Evolutionary conservation across 2,329 filamentous ascomycete genomes (phyloP).

Genomic region (Colletotrichum navitas): DNA sequence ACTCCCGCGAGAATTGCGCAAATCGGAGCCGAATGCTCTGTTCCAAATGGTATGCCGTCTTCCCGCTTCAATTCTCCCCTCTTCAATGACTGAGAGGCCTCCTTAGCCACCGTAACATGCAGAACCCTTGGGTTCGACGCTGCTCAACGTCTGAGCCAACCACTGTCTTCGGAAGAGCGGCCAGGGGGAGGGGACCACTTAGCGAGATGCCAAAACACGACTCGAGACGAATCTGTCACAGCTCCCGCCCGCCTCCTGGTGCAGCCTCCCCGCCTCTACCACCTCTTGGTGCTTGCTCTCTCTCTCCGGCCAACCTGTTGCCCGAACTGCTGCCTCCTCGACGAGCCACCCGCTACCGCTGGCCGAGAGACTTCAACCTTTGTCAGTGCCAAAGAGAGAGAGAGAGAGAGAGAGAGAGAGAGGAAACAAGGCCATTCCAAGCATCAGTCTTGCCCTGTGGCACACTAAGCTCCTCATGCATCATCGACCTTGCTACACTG

Average conservation of each 20-base stretch:
- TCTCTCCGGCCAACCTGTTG: no score
- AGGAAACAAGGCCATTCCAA: neutral
- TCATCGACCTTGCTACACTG: conserved; percentile 12
- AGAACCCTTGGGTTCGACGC: conserved; percentile 18
- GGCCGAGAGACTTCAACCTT: conserved; percentile 10
- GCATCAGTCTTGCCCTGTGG: neutral
- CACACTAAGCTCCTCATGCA: conserved; percentile 20
- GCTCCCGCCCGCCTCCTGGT: conserved; percentile 37
- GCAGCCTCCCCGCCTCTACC: neutral
- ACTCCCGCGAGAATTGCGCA: neutral
- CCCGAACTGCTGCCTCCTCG: neutral
- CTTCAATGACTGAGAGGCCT: conserved; percentile 18
- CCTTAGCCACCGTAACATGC: conserved; percentile 5
- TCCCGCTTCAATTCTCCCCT: neutral
- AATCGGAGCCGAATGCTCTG: neutral
- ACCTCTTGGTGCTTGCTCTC: neutral
- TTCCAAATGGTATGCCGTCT: neutral
- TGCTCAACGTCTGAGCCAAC: conserved; percentile 28
- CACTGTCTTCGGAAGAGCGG: conserved; percentile 28
- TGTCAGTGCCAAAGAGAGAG: neutral
- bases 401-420: neutral
- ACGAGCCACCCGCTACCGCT: neutral
- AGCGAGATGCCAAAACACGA: conserved; percentile 57
- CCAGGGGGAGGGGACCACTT: conserved; percentile 30
- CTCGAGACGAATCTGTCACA: conserved; percentile 66